Conservation (phyloP, 2,329 filamentous ascomycete species). For the Sordariomycetes sp. region DNA sequence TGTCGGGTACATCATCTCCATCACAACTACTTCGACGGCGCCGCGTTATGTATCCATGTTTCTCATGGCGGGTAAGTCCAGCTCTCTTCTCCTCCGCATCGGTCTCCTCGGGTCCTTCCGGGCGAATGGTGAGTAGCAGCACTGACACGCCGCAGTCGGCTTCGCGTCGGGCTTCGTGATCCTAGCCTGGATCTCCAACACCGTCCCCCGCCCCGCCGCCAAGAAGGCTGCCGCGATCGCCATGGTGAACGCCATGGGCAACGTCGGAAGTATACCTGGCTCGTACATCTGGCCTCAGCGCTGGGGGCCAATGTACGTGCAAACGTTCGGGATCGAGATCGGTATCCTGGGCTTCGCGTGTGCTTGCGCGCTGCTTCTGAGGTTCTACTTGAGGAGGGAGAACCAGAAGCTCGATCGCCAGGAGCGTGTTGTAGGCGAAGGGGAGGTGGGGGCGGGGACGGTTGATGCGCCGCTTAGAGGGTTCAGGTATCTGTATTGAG, state of each 20-base stretch:
- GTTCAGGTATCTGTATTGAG: neutral
- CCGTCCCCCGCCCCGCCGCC: conserved; percentile 5
- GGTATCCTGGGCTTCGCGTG: conserved; percentile 24
- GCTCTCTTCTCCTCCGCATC: neutral
- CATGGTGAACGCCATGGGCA: conserved; percentile 40
- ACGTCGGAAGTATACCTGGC: conserved; percentile 16
- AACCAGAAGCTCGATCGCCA: conserved; percentile 8
- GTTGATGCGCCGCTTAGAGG: neutral
- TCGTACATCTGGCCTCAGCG: conserved; percentile 11
- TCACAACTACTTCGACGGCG: conserved; percentile 7
- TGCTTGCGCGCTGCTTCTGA: conserved; percentile 7
- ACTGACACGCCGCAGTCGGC: conserved; percentile 1
- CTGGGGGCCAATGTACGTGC: conserved; percentile 18
- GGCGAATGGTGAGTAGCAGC: neutral
- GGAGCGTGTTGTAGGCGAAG: neutral
- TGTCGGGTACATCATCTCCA: conserved; percentile 12
- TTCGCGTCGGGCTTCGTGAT: conserved; percentile 7
- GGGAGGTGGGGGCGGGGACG: no score
- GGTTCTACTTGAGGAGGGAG: conserved; percentile 5
- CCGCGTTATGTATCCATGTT: conserved; percentile 21
- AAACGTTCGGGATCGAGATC: conserved; percentile 29
- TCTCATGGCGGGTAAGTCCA: conserved; percentile 15
- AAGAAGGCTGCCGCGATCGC: conserved; percentile 26
- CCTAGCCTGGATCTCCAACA: conserved; percentile 8
- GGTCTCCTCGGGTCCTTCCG: neutral